A percentile compares a stretch with the other conserved stretches of the same genome.
These are phyloP conservation scores for Curvularia sp. DNA, from an alignment of 2,329 filamentous ascomycete genomes.

Conservation along the genomic window DNA sequence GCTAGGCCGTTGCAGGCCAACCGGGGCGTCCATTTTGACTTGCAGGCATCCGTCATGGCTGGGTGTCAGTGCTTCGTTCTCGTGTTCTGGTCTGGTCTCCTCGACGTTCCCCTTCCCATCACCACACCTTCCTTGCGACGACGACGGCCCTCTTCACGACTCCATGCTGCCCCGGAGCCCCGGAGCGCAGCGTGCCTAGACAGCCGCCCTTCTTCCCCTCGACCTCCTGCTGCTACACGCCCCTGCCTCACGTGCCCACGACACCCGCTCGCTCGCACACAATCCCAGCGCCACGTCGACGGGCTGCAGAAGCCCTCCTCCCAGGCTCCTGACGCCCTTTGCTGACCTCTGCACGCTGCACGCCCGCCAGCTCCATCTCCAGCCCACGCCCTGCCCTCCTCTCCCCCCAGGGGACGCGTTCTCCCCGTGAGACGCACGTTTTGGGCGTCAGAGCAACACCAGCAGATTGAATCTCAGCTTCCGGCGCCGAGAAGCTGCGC, in stretches of 20 bases:
- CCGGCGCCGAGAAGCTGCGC: slow-evolving; percentile 38
- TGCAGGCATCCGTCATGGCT: slow-evolving; percentile 33
- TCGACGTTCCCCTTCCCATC: slow-evolving; percentile 38
- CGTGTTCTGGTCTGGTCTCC: slow-evolving; percentile 37
- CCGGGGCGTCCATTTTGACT: slow-evolving; percentile 25
- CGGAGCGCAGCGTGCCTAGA: slow-evolving; percentile 32
- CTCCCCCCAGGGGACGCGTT: slow-evolving; percentile 21
- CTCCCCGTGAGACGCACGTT: slow-evolving; percentile 17
- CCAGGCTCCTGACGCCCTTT: slow-evolving; percentile 14
- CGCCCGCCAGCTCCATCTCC: slow-evolving; percentile 6
- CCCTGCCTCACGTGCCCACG: slow-evolving; percentile 33
- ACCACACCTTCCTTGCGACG: slow-evolving; percentile 29
- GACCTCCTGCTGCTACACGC: slow-evolving; percentile 5
- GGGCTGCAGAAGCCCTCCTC: slow-evolving; percentile 22
- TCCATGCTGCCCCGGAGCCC: slow-evolving; percentile 34
- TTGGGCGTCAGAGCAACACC: slow-evolving; percentile 24
- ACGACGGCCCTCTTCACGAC: slow-evolving; percentile 26
- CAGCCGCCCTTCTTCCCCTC: slow-evolving; percentile 5
- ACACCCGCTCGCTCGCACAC: slow-evolving; percentile 25
- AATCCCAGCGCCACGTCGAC: slow-evolving; percentile 46
- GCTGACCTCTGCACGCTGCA: slow-evolving; percentile 12
- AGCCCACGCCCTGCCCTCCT: background rate
- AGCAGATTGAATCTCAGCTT: slow-evolving; percentile 41
- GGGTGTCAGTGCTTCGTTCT: slow-evolving; percentile 35
- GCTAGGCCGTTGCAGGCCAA: slow-evolving; percentile 26